Evolutionary conservation across 768 basidiomycete genomes (phyloP), one percentile per base, ranked within the genome.

Genomic region (Cyclocybe aegerita): DNA sequence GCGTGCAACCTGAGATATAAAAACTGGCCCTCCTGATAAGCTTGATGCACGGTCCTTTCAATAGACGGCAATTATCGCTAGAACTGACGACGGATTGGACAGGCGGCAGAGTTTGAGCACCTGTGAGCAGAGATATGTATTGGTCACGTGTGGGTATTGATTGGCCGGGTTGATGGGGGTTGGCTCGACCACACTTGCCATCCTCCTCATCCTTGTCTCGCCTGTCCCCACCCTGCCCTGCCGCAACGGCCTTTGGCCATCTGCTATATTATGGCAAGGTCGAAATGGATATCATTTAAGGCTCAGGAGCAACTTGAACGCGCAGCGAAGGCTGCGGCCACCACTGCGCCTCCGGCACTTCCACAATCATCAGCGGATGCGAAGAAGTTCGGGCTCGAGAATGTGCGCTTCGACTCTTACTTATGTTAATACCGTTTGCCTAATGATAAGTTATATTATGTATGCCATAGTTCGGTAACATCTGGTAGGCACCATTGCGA

Each of bases 311-410:
- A 60, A 51, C 55, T 61, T 40, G 64, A 64, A 50, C 64, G 60
- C 39, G 62, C 56, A 15, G 52, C 59, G 31, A 65, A 66, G 57
- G 36, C 49, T 38, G 53, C 62, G 37, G 51, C 53, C 31, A 52
- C 58, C 16, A 48, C 55, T 39, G 44, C 58, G 35, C 52, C 60
- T 39, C 64, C 72, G 47, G 56, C 68, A 34, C 70, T 73, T 35
- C 59, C 65, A 42, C 60, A 73, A 53, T 73, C 76, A 42, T 74
- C 81, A 11, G 82, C 90, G 50, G 88, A 90, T 69, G 81, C 80
- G 51, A 93, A 93, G 77, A 87, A 84, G 64, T 96, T 95, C 75
- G 96, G 96, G n/a, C 76, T 97, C 46, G 96, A 97, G 77, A 98
- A 98, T 68, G 93, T 95, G 67, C 63, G 93, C 81, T 14, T 15